phyloP scores from a whole-genome alignment of 306 rosid species.

The Cucurbita ficifolia region DNA sequence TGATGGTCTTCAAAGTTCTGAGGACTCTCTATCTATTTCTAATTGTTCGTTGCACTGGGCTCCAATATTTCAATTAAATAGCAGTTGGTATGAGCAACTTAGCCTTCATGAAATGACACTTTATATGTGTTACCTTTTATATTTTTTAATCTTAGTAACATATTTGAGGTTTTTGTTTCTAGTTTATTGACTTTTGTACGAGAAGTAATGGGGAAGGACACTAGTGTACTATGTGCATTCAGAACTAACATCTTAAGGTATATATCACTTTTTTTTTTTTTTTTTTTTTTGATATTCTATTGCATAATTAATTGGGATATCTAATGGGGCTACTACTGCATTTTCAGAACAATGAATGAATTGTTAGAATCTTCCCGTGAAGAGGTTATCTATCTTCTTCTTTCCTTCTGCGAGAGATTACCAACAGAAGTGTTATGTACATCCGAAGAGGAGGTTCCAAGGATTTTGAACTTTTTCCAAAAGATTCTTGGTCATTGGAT shows the following conservation, averaged over 20 bases:
- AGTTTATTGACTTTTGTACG: conserved; percentile 56
- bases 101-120: conserved; percentile 1
- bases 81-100: conserved; percentile 53
- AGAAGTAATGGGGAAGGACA: conserved; percentile 40
- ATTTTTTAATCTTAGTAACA: conserved; percentile 15
- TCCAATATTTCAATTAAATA: conserved; percentile 41
- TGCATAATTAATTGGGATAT: not conserved
- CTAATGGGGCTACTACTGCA: conserved; percentile 8
- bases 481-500: conserved; percentile 27
- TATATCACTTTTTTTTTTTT: conserved; percentile 4
- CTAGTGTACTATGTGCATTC: conserved; percentile 28
- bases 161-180: conserved; percentile 17
- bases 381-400: conserved; percentile 44
- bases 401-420: conserved; percentile 36
- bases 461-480: conserved; percentile 36
- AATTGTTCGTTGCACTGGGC: conserved; percentile 64
- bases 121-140: not conserved
- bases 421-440: conserved; percentile 15
- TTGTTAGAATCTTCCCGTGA: conserved; percentile 46
- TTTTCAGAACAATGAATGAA: conserved; percentile 47
- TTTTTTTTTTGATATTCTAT: not conserved
- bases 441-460: conserved; percentile 26
- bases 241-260: conserved; percentile 53
- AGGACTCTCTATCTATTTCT: conserved; percentile 29
- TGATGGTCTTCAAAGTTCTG: conserved; percentile 36